phyloP scores from a whole-genome alignment of 768 basidiomycete species.

The Rhizopogon vinicolor region DNA sequence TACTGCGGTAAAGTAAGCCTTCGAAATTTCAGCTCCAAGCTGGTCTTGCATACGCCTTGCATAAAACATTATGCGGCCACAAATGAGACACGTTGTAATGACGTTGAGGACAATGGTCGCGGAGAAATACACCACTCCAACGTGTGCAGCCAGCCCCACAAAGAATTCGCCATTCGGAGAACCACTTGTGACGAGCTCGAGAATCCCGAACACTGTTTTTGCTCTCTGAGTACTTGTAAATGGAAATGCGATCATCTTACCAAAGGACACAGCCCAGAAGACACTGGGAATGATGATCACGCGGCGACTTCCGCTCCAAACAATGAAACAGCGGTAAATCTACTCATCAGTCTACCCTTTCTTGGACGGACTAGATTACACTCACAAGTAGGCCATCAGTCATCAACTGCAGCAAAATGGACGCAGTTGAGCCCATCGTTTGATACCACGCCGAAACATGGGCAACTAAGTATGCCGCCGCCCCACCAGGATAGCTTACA shows the following conservation, averaged over 20 bases:
- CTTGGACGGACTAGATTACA: neutral
- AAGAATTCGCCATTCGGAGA: slow-evolving; percentile 5
- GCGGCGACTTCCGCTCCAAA: slow-evolving; percentile 21
- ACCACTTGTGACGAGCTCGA: slow-evolving; percentile 4
- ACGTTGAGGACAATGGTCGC: slow-evolving; percentile 9
- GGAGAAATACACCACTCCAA: slow-evolving; percentile 10
- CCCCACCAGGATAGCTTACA: slow-evolving; percentile 28
- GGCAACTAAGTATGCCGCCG: slow-evolving; percentile 25
- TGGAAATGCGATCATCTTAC: slow-evolving; percentile 9
- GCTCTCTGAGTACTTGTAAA: neutral
- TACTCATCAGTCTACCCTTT: slow-evolving; percentile 7
- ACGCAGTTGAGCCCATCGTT: slow-evolving; percentile 25
- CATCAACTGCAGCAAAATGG: slow-evolving; percentile 28
- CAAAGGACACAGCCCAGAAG: slow-evolving; percentile 20
- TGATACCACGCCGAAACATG: slow-evolving; percentile 24
- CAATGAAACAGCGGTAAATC: slow-evolving; percentile 35
- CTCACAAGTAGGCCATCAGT: slow-evolving; percentile 36
- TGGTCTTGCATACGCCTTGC: slow-evolving; percentile 1
- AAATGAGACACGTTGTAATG: slow-evolving; percentile 7
- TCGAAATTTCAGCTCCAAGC: neutral
- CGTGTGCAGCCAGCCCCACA: slow-evolving; percentile 5
- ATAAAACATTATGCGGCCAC: slow-evolving; percentile 9
- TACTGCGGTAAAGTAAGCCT: slow-evolving; percentile 5
- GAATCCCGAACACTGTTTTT: slow-evolving; percentile 4
- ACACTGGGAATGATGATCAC: slow-evolving; percentile 14